Evolutionary conservation across 306 rosid species (phyloP).

Genomic region (Quillaja saponaria): DNA sequence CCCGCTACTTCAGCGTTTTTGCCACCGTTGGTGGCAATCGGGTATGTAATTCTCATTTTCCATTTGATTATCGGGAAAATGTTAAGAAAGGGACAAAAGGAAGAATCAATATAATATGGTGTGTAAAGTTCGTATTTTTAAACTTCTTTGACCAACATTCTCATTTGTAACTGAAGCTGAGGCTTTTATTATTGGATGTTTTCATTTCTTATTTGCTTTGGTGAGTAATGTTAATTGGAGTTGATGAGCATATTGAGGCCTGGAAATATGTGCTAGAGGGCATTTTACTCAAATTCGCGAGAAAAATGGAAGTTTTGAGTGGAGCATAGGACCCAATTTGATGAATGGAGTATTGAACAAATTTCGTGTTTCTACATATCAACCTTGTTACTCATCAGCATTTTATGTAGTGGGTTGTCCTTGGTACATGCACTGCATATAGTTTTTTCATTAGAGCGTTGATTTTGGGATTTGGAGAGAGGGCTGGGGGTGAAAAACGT

Average conservation of each 20-base stretch:
- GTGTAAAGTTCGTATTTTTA: conserved; percentile 16
- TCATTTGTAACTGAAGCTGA: background rate
- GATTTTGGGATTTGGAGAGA: too few species aligned
- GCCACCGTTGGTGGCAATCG: conserved; percentile 96
- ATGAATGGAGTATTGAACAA: background rate
- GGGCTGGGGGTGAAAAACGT: too few species aligned
- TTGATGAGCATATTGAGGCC: background rate
- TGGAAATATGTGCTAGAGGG: background rate
- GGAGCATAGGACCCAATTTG: too few species aligned
- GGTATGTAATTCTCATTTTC: conserved; percentile 28
- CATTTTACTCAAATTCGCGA: background rate
- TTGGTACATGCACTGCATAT: too few species aligned
- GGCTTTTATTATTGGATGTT: too few species aligned
- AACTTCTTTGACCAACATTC: background rate
- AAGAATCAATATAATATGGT: too few species aligned
- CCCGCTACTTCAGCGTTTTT: conserved; percentile 78
- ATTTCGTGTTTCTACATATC: too few species aligned
- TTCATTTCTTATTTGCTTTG: background rate
- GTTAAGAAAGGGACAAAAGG: too few species aligned
- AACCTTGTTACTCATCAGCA: background rate
- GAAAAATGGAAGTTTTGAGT: background rate
- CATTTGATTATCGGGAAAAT: background rate
- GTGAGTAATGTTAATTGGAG: background rate
- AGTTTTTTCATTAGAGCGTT: too few species aligned
- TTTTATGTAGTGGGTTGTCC: too few species aligned